phyloP scores from a whole-genome alignment of 345 rosid genomes.

The Salix brachista region DNA sequence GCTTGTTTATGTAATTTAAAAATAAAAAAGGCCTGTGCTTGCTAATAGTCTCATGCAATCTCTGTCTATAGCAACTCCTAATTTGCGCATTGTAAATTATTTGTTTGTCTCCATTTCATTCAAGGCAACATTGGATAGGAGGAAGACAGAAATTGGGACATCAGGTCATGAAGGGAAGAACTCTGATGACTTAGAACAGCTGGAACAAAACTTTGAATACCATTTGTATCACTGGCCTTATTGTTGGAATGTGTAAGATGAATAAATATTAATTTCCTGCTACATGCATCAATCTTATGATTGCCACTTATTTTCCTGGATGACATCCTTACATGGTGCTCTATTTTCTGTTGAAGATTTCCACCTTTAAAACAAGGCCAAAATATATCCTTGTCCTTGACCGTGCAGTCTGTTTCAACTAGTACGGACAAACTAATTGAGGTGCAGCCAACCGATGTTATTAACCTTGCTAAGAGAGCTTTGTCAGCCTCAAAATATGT shows the following conservation, averaged over 20 bases:
- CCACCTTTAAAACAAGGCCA: slow-evolving; percentile 33
- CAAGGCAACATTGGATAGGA: slow-evolving; percentile 41
- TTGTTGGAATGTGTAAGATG: slow-evolving; percentile 59
- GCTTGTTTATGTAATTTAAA: neutral
- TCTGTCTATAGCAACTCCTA: slow-evolving; percentile 3
- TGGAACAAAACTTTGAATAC: slow-evolving; percentile 31
- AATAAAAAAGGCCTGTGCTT: neutral
- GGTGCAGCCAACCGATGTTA: slow-evolving; percentile 36
- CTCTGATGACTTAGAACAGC: slow-evolving; percentile 22
- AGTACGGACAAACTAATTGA: slow-evolving; percentile 20
- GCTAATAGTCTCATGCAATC: neutral
- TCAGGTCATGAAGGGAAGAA: slow-evolving; percentile 33
- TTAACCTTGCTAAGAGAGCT: slow-evolving; percentile 65
- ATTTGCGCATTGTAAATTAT: neutral
- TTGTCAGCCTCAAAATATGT: slow-evolving; percentile 74
- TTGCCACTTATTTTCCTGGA: neutral
- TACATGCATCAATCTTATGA: neutral
- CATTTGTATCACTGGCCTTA: slow-evolving; percentile 42
- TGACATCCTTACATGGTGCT: slow-evolving; percentile 6
- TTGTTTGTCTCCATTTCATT: neutral
- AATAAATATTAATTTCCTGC: neutral
- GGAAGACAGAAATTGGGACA: slow-evolving; percentile 34
- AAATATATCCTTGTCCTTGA: slow-evolving; percentile 27
- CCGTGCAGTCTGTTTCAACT: slow-evolving; percentile 23
- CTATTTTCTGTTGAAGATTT: slow-evolving; percentile 33